phyloP scores from a whole-genome alignment of 1,284 basidiomycete species.

The Trichosporon sp. region DNA sequence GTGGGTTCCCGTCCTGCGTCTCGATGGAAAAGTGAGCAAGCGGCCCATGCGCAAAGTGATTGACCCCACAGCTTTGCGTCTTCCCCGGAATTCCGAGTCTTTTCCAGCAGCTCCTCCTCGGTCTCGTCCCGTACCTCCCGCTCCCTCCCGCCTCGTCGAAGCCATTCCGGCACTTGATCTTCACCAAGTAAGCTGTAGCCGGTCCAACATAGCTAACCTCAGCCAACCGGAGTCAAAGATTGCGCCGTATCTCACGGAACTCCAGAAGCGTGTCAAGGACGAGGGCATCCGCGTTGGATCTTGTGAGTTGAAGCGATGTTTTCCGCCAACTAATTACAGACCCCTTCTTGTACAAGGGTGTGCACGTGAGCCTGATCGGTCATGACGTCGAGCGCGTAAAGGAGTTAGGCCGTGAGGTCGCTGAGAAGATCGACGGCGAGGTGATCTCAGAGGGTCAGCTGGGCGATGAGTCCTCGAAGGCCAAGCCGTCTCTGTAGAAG shows the following conservation, averaged over 20 bases:
- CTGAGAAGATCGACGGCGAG: slow-evolving; percentile 50
- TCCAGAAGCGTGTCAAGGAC: slow-evolving; percentile 67
- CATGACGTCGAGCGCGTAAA: slow-evolving; percentile 55
- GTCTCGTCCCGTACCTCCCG: slow-evolving; percentile 65
- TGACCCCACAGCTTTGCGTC: slow-evolving; percentile 58
- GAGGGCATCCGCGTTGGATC: slow-evolving; percentile 78
- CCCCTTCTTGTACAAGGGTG: slow-evolving; percentile 55
- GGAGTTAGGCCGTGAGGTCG: slow-evolving; percentile 60
- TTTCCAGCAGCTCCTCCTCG: slow-evolving; percentile 72
- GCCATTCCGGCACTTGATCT: slow-evolving; percentile 68
- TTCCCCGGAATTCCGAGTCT: slow-evolving; percentile 85
- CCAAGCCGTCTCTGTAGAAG: slow-evolving; percentile 13
- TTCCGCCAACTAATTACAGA: slow-evolving; percentile 35
- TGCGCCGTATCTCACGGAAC: slow-evolving; percentile 73
- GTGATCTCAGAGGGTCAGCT: slow-evolving; percentile 50
- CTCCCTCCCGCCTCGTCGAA: slow-evolving; percentile 65
- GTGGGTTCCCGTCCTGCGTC: slow-evolving; percentile 83
- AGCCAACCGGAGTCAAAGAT: slow-evolving; percentile 82
- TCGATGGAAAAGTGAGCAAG: slow-evolving; percentile 59
- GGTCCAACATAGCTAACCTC: slow-evolving; percentile 4
- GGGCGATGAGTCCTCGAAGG: slow-evolving; percentile 29
- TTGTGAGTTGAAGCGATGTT: slow-evolving; percentile 46
- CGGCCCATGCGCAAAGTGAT: not conserved
- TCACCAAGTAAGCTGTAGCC: slow-evolving; percentile 56
- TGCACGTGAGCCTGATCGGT: slow-evolving; percentile 71